phyloP scores from a whole-genome alignment of 768 basidiomycete genomes.

The Psilocybe sp. region DNA sequence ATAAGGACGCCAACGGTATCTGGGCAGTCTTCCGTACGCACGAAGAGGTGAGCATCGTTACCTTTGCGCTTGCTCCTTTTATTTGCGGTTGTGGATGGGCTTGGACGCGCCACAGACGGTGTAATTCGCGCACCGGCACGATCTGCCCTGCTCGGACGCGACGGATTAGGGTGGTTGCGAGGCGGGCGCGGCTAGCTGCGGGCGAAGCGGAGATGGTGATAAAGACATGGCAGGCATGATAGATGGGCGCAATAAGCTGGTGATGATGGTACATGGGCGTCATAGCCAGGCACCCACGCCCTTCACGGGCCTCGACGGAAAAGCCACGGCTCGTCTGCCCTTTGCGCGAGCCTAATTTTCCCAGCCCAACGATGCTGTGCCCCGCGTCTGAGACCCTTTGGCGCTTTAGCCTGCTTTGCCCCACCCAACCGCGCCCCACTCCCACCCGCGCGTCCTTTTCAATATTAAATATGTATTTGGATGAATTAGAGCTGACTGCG shows the following conservation, averaged over 20 bases:
- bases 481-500: no score
- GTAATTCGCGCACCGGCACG: no score
- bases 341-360: background rate
- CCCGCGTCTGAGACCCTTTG: background rate
- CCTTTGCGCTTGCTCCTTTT: background rate
- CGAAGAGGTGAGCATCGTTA: constrained; percentile 48
- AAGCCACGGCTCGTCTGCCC: background rate
- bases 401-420: no score
- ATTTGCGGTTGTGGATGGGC: no score
- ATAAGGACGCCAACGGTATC: constrained; percentile 29
- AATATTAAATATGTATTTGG: no score
- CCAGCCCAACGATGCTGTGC: constrained; percentile 8
- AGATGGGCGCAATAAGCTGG: constrained; percentile 23
- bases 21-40: constrained; percentile 62
- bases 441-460: background rate
- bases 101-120: no score
- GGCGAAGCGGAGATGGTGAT: no score
- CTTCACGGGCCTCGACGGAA: constrained; percentile 20
- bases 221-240: background rate
- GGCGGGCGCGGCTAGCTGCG: no score
- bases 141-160: no score
- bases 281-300: constrained; percentile 24
- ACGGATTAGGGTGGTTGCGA: no score
- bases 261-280: constrained; percentile 16
- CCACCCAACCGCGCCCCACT: background rate